Conservation (phyloP, 225 moss, liverwort and hornwort species). For the Marchantia paleacea region DNA sequence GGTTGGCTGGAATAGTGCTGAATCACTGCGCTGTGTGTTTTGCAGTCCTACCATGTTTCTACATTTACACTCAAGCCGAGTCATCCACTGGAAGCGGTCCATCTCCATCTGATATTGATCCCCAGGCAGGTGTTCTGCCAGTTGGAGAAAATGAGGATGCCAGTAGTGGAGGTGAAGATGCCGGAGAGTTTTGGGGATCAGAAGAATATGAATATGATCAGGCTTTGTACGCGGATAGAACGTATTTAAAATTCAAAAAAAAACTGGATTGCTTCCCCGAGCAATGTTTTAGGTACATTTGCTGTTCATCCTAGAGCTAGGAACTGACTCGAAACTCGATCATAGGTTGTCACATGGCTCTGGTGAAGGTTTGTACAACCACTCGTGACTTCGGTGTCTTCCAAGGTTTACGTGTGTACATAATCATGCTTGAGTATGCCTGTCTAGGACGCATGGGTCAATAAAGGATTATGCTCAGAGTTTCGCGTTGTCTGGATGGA, state of each 20-base stretch:
- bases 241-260: conserved; percentile 88
- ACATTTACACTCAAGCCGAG: conserved; percentile 76
- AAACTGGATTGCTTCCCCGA: conserved; percentile 73
- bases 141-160: conserved; percentile 50
- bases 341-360: not conserved
- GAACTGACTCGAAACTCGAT: too few species aligned
- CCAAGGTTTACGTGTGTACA: not conserved
- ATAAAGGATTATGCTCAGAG: not conserved
- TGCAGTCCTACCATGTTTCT: conserved; percentile 91
- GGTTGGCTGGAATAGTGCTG: not conserved
- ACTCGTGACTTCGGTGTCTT: not conserved
- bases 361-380: not conserved
- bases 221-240: conserved; percentile 62
- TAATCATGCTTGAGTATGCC: not conserved
- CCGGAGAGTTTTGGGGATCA: conserved; percentile 81
- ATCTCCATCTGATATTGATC: conserved; percentile 29
- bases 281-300: conserved; percentile 68
- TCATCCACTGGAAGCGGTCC: conserved; percentile 42
- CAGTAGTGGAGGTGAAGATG: conserved; percentile 48
- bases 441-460: not conserved
- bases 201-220: conserved; percentile 91
- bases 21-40: not conserved
- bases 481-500: not conserved
- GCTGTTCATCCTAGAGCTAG: too few species aligned
- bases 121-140: conserved; percentile 32